phyloP scores from a whole-genome alignment of 2,329 filamentous ascomycete genomes.

The Sporothrix variecibatus region DNA sequence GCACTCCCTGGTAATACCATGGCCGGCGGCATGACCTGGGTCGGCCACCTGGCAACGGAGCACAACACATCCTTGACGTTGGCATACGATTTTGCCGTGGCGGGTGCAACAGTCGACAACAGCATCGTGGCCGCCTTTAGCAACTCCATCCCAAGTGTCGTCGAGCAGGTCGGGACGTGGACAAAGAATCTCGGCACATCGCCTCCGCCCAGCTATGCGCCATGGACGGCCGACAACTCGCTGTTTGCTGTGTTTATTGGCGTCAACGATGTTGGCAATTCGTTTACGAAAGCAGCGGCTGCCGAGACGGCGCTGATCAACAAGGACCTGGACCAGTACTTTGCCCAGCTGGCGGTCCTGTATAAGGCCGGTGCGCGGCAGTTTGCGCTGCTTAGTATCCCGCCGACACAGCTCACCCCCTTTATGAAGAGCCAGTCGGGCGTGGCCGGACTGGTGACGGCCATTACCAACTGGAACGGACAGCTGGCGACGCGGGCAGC shows the following conservation, averaged over 20 bases:
- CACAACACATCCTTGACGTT: not conserved
- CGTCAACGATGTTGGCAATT: conserved; percentile 58
- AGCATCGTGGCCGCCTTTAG: not conserved
- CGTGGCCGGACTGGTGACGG: conserved; percentile 20
- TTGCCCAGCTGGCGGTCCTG: conserved; percentile 44
- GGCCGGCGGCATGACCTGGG: not conserved
- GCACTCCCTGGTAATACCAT: not conserved
- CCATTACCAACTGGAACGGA: conserved; percentile 25
- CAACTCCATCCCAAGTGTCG: not conserved
- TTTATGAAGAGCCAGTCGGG: not conserved
- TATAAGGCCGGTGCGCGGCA: conserved; percentile 37
- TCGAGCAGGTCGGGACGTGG: not conserved
- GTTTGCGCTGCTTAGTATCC: not conserved
- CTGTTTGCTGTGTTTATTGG: conserved; percentile 36
- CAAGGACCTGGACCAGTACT: conserved; percentile 48
- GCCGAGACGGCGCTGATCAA: conserved; percentile 36
- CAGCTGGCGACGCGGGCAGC: conserved; percentile 25
- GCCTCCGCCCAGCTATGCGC: not conserved
- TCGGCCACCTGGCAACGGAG: not conserved
- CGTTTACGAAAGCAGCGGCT: conserved; percentile 49
- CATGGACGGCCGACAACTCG: not conserved
- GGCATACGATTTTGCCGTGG: not conserved
- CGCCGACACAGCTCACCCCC: not conserved
- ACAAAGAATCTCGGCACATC: not conserved
- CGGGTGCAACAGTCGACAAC: not conserved